Evolutionary conservation across 2,329 filamentous ascomycete species (phyloP).

Genomic region (Aschersonia sp.): DNA sequence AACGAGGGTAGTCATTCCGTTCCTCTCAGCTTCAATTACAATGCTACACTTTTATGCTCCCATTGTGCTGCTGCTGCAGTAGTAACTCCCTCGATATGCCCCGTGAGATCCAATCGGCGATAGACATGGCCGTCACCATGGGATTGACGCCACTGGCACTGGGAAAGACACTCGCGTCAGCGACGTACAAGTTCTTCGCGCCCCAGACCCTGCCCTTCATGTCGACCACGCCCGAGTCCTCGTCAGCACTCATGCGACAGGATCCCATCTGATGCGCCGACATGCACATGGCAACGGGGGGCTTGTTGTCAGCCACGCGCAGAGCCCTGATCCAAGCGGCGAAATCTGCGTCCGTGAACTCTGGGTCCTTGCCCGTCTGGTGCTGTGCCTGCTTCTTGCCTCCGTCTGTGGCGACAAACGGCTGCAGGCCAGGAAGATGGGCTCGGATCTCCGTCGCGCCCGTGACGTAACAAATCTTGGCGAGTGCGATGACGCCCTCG

Average conservation of each 20-base stretch:
- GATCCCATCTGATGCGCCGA: conserved; percentile 77
- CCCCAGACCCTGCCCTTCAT: conserved; percentile 49
- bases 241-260: conserved; percentile 51
- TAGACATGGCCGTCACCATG: conserved; percentile 65
- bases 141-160: conserved; percentile 69
- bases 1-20: too few species aligned
- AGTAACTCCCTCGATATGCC: conserved; percentile 20
- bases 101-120: conserved; percentile 50
- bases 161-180: conserved; percentile 64
- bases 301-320: conserved; percentile 30
- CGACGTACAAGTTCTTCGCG: conserved; percentile 49
- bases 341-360: conserved; percentile 46
- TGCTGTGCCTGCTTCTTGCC: conserved; percentile 9
- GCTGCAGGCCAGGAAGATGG: conserved; percentile 43
- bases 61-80: too few species aligned
- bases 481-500: conserved; percentile 55
- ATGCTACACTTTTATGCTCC: background rate
- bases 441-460: conserved; percentile 72
- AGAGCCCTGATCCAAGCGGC: conserved; percentile 42
- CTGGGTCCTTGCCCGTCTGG: conserved; percentile 16
- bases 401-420: conserved; percentile 35
- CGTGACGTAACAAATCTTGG: conserved; percentile 63
- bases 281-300: conserved; percentile 38
- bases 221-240: conserved; percentile 42
- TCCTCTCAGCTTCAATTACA: too few species aligned